Percentiles rank a stretch among this genome's conserved stretches.
Evolutionary conservation across 257 asterid species (phyloP).

Genomic region (Verbena officinalis): DNA sequence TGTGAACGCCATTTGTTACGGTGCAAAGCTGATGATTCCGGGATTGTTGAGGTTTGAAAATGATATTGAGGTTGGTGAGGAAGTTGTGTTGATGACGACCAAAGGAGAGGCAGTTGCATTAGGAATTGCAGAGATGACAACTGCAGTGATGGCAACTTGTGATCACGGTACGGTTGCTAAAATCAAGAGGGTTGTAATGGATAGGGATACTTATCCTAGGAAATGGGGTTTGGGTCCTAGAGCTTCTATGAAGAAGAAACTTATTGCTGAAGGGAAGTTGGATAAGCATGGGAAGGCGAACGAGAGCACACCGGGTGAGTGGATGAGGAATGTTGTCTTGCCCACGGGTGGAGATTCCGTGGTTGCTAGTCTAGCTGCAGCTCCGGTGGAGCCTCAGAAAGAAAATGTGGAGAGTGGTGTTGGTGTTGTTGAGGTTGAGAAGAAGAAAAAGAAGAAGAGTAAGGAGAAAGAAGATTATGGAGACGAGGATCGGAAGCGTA

Average conservation of each 20-base stretch:
- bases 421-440: slow-evolving; percentile 39
- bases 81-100: slow-evolving; percentile 82
- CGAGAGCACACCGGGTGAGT: slow-evolving; percentile 71
- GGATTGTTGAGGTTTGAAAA: slow-evolving; percentile 87
- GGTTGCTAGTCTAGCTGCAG: slow-evolving; percentile 57
- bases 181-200: slow-evolving; percentile 95
- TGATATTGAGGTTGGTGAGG: slow-evolving; percentile 80
- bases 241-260: slow-evolving; percentile 85
- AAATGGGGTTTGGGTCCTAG: slow-evolving; percentile 94
- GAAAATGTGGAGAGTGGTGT: slow-evolving; percentile 36
- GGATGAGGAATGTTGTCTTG: slow-evolving; percentile 69
- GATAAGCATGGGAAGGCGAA: slow-evolving; percentile 77
- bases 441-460: slow-evolving; percentile 34
- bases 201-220: slow-evolving; percentile 88
- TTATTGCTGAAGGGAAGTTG: slow-evolving; percentile 78
- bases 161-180: slow-evolving; percentile 88
- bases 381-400: slow-evolving; percentile 23
- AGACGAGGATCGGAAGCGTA: slow-evolving; percentile 39
- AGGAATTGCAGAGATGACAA: slow-evolving; percentile 92
- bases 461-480: no score
- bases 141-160: slow-evolving; percentile 87
- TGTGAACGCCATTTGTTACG: slow-evolving; percentile 83
- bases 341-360: slow-evolving; percentile 71
- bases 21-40: slow-evolving; percentile 86
- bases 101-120: slow-evolving; percentile 85